phyloP scores from a whole-genome alignment of 371 early-diverging fungal species.

The Lichtheimia corymbifera region DNA sequence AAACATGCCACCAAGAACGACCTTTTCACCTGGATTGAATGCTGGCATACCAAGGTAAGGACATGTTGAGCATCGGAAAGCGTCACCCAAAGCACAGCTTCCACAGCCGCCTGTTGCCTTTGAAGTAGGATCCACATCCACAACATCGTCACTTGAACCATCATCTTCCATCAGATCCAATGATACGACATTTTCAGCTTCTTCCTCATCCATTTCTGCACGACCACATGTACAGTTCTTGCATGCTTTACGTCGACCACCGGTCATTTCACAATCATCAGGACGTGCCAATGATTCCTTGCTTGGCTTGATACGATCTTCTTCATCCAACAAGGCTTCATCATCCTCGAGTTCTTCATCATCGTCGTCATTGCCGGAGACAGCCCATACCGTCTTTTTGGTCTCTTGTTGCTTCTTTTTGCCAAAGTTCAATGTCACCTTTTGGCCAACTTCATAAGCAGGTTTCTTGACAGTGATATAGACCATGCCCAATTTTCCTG shows the following conservation, averaged over 20 bases:
- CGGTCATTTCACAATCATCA: conserved; percentile 65
- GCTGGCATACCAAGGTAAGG: conserved; percentile 99
- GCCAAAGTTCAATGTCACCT: conserved; percentile 41
- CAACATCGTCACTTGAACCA: conserved; percentile 39
- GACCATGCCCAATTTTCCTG: conserved; percentile 46
- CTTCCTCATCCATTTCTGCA: conserved; percentile 72
- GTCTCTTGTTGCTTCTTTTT: conserved; percentile 44
- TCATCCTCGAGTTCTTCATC: conserved; percentile 86
- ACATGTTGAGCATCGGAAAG: conserved; percentile 97
- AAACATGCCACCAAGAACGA: conserved; percentile 72
- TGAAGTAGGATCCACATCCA: conserved; percentile 60
- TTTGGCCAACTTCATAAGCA: conserved; percentile 80
- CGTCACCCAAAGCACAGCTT: conserved; percentile 98
- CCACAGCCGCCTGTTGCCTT: conserved; percentile 61
- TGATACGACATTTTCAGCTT: conserved; percentile 66
- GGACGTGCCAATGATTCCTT: conserved; percentile 69
- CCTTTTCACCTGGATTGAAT: conserved; percentile 96
- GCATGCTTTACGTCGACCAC: conserved; percentile 89
- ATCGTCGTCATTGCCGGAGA: conserved; percentile 32
- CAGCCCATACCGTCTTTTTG: conserved; percentile 39
- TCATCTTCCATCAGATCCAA: conserved; percentile 59
- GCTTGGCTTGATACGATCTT: conserved; percentile 78
- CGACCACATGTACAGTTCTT: conserved; percentile 97
- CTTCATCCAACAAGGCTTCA: conserved; percentile 85
- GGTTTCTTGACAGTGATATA: conserved; percentile 76